phyloP scores from a whole-genome alignment of 768 basidiomycete genomes.

The Agaricus bisporus region DNA sequence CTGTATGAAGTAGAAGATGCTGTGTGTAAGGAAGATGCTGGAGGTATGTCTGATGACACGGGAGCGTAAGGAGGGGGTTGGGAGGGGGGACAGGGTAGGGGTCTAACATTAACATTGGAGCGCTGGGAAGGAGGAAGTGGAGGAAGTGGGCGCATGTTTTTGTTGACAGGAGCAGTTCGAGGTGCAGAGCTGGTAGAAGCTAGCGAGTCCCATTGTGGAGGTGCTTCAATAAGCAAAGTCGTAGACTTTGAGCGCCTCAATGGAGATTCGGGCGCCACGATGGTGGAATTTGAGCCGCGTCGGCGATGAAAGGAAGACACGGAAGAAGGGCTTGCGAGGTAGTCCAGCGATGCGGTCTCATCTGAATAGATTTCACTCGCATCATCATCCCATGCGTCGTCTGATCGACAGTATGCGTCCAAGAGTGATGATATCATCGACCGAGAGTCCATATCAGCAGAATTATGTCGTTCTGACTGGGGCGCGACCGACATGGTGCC shows the following conservation, averaged over 20 bases:
- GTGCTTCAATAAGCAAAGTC: not conserved
- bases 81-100: slow-evolving; percentile 1
- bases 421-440: slow-evolving; percentile 7
- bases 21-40: not conserved
- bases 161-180: not conserved
- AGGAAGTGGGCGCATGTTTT: not conserved
- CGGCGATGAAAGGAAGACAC: not conserved
- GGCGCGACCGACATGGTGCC: not conserved
- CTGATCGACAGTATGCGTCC: slow-evolving; percentile 3
- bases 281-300: not conserved
- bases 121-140: not conserved
- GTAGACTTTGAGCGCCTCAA: slow-evolving; percentile 2
- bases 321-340: not conserved
- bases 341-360: not conserved
- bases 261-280: not conserved
- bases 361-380: not conserved
- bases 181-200: not conserved
- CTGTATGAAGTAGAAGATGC: not conserved
- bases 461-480: not conserved
- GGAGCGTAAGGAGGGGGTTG: slow-evolving; percentile 2
- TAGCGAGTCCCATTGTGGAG: not conserved
- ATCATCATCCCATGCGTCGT: not conserved
- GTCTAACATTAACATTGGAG: not conserved
- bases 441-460: not conserved
- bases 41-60: not conserved